Conservation (phyloP, 306 rosid genomes). For the Rosa lucieae region DNA sequence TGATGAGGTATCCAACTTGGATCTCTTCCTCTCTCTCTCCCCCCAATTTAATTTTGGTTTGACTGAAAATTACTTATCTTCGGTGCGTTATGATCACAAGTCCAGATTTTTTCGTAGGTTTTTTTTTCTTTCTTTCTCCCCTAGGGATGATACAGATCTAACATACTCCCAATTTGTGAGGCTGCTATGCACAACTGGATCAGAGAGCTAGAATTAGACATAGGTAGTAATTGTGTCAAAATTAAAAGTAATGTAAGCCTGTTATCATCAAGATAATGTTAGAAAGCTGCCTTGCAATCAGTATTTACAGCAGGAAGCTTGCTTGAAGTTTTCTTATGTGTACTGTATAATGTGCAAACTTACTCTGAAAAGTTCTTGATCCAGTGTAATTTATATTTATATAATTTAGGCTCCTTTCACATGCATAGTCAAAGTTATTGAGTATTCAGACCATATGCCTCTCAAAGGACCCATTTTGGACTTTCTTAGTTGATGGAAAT, state of each 20-base stretch:
- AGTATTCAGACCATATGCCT: background rate
- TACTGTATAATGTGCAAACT: background rate
- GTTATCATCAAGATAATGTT: background rate
- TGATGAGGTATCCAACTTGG: background rate
- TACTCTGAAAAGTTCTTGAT: background rate
- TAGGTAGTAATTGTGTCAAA: conserved; percentile 1
- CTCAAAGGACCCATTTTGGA: background rate
- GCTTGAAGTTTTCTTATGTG: background rate
- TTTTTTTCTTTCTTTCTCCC: background rate
- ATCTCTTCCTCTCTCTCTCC: background rate
- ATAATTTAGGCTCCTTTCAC: background rate
- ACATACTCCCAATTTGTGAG: background rate
- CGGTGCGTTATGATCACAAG: background rate
- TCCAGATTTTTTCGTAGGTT: background rate
- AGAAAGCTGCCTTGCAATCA: background rate
- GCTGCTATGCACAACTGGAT: background rate
- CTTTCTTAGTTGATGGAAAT: background rate
- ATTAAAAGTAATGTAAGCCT: conserved; percentile 12
- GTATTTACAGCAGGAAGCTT: background rate
- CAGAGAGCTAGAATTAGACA: background rate
- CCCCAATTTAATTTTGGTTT: background rate
- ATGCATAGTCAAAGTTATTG: background rate
- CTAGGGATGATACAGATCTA: background rate
- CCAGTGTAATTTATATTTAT: background rate
- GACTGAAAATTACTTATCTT: background rate